phyloP scores from a whole-genome alignment of 768 basidiomycete genomes.

The Russula sp. region DNA sequence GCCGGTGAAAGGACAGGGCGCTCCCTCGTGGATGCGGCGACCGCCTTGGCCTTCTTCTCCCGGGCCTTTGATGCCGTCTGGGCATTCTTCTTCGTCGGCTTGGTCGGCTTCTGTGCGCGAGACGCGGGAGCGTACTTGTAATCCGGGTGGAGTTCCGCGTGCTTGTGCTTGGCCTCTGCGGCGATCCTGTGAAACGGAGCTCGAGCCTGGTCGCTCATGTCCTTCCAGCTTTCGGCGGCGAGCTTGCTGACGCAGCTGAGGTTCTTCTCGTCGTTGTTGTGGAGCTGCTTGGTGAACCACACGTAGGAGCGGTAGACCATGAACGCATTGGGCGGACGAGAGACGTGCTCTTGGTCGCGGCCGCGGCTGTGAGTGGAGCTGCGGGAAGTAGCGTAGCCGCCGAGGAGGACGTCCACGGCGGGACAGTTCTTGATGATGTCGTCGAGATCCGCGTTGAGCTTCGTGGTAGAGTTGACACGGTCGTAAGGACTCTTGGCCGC shows the following conservation, averaged over 20 bases:
- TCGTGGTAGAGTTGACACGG: slow-evolving; percentile 2
- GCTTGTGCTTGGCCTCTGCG: slow-evolving; percentile 40
- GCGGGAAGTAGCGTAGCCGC: slow-evolving; percentile 28
- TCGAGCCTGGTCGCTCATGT: slow-evolving; percentile 43
- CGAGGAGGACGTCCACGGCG: slow-evolving; percentile 21
- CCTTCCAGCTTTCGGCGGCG: slow-evolving; percentile 64
- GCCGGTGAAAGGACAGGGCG: background rate
- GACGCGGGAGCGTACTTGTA: slow-evolving; percentile 57
- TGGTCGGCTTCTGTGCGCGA: slow-evolving; percentile 29
- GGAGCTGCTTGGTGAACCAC: slow-evolving; percentile 43
- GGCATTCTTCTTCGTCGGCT: slow-evolving; percentile 33
- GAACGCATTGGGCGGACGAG: slow-evolving; percentile 81
- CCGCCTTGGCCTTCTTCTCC: slow-evolving; percentile 38
- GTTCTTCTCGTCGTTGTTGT: slow-evolving; percentile 46
- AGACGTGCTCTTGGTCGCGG: slow-evolving; percentile 47
- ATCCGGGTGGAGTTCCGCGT: slow-evolving; percentile 47
- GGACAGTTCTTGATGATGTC: slow-evolving; percentile 20
- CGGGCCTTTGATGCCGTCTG: slow-evolving; percentile 29
- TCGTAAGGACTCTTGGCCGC: background rate
- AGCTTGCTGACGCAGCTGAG: slow-evolving; percentile 71
- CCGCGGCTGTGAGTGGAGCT: slow-evolving; percentile 39
- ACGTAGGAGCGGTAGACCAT: slow-evolving; percentile 74
- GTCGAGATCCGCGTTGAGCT: background rate
- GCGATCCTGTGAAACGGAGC: slow-evolving; percentile 44
- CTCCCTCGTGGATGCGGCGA: slow-evolving; percentile 30